Conservation (phyloP, 495 filamentous ascomycete genomes). For the Penicillium pancosmium region DNA sequence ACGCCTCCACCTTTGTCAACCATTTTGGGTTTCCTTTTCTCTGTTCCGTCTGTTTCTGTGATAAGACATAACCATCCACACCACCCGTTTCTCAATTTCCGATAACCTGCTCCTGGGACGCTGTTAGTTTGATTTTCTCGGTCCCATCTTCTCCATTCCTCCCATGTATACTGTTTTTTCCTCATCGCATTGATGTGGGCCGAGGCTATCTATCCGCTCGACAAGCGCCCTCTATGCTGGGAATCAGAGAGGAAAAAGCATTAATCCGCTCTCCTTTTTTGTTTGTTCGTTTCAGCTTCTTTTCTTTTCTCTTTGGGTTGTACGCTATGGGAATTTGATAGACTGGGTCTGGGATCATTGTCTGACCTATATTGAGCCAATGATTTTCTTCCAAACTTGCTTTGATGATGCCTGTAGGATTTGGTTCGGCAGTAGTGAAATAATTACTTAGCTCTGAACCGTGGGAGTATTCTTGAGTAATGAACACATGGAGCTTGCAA, state of each 20-base stretch:
- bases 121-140: conserved; percentile 10
- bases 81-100: conserved; percentile 17
- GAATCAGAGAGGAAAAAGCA: conserved; percentile 26
- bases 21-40: conserved; percentile 9
- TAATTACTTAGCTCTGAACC: too few relatives aligned
- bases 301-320: conserved; percentile 13
- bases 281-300: conserved; percentile 3
- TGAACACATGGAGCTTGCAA: too few relatives aligned
- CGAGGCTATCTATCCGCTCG: conserved; percentile 1
- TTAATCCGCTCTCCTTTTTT: conserved; percentile 25
- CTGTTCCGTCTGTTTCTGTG: conserved; percentile 18
- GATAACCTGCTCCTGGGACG: conserved; percentile 23
- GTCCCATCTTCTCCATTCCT: conserved; percentile 8
- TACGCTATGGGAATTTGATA: conserved; percentile 26
- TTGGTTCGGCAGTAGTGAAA: too few relatives aligned
- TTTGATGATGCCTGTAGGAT: not conserved
- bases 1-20: conserved; percentile 17
- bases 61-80: conserved; percentile 32
- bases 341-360: conserved; percentile 22
- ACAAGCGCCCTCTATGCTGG: conserved; percentile 9
- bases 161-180: conserved; percentile 15
- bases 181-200: not conserved
- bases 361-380: conserved; percentile 8
- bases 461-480: too few relatives aligned
- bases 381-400: conserved; percentile 11